Evolutionary conservation across 2,329 filamentous ascomycete species (phyloP), one percentile per base, ranked within the genome.

Genomic region (Alternaria gaisen): DNA sequence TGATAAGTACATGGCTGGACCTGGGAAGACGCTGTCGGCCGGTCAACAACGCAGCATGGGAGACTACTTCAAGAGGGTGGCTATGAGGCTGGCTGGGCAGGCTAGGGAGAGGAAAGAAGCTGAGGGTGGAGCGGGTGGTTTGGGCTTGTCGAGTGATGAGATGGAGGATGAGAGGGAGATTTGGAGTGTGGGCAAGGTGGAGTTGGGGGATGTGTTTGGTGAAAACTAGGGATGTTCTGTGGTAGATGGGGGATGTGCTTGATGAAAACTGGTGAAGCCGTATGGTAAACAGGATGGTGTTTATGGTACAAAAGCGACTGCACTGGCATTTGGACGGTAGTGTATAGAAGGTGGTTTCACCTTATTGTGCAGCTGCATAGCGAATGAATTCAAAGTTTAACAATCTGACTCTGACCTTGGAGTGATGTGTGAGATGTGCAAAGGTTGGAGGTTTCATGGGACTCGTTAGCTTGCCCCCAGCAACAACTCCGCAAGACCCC

Each of bases 1-100:
- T 77, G 94, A 97, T 71, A 94, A 94, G 80, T 98, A 93, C 80
- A 89, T 97, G 83, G 84, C 87, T 10, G 88, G 89, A 0, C 84
- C 89, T 1, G 84, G 82, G 6, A 86, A 87, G 52, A 86, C 88
- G 3, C 80, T 97, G 60, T 84, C 89, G 9, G 80, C 91, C 0
- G 90, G 87, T 41, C 88, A 88, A 18, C 95, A 96, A 85, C 87
- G 94, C 69, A 93, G 90, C 77, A 97, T 99, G 91, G 87, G 90
- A 60, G 95, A 99, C 78, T 99, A 99, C 82, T 98, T 98, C 83
- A 97, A 97, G 85, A 86, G 95, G 42, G 92, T 99, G 66, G 93
- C 93, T 1, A 79, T 94, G 72, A 87, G 94, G 69, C 81, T 98
- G 20, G 94, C 91, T n/a, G 87, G 84, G 18, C 95, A 98, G 78